Percentiles rank a stretch among this genome's conserved stretches.
Conservation (phyloP, 1,139 yeast species). For the Pichia sp. region DNA sequence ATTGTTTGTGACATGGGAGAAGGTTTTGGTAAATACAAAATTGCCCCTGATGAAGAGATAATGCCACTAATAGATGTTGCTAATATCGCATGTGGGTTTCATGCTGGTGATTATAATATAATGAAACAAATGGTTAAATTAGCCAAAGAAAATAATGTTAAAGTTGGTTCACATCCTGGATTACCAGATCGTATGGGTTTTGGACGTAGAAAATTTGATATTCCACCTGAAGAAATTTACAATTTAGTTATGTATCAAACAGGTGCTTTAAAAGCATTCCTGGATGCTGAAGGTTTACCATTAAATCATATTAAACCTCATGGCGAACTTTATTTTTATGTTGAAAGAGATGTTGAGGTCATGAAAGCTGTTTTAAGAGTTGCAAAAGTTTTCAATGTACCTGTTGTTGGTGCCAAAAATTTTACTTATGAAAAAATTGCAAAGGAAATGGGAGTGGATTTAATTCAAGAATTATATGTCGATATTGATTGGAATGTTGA, state of each 20-base stretch:
- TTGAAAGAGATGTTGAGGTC: conserved; percentile 32
- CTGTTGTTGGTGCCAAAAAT: conserved; percentile 32
- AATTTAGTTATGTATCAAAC: conserved; percentile 34
- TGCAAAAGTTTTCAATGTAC: conserved; percentile 33
- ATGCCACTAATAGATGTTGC: conserved; percentile 37
- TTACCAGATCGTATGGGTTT: conserved; percentile 35
- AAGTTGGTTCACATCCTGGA: conserved; percentile 37
- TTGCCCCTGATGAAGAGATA: conserved; percentile 37
- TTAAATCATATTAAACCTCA: conserved; percentile 35
- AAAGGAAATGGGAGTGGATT: conserved; percentile 30
- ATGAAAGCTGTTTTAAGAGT: conserved; percentile 34
- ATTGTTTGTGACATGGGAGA: conserved; percentile 37
- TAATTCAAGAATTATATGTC: conserved; percentile 35
- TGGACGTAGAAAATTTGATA: conserved; percentile 33
- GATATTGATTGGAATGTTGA: conserved; percentile 33
- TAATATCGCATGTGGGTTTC: conserved; percentile 37
- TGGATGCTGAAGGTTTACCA: conserved; percentile 33
- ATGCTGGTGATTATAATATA: conserved; percentile 35
- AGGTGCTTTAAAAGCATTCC: conserved; percentile 35
- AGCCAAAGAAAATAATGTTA: conserved; percentile 32
- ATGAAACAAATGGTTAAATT: conserved; percentile 32
- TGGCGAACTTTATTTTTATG: conserved; percentile 35
- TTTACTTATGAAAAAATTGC: conserved; percentile 26
- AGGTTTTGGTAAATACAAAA: conserved; percentile 35
- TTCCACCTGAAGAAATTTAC: conserved; percentile 34